Base-by-base conservation (phyloP, 805 yeast genomes). In the Wickerhamomyces rabaulensis region DNA sequence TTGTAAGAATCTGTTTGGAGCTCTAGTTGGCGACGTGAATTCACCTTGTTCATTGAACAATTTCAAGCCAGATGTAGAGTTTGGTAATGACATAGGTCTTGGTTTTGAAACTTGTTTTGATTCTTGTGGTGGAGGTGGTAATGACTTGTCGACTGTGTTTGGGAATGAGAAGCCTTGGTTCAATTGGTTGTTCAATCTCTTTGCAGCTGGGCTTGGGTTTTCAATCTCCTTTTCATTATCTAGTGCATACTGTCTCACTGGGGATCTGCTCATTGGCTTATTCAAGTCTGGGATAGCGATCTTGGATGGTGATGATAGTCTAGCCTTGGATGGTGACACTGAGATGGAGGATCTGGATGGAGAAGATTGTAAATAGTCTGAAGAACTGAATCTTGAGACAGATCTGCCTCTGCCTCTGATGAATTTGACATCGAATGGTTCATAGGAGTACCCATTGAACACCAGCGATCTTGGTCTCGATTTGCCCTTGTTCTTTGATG, bases 371-470 rank as follows among this genome's bases (percentile, higher is more conserved):
- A 33, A 3, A 10, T 16, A 10, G 13, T 33, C 20, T 33, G 36
- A 33, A 16, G 36, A n/a, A 4, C 20, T 9, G 4, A 33, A 33
- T 33, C 3, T 29, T 6, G 35, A 29, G 17, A 5, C 6, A n/a
- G 35, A 10, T 33, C 36, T 33, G 16, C 12, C 13, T 9, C 36
- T 10, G 6, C 10, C 36, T 33, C n/a, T 36, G 35, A 54, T 19
- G 45, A 52, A 51, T 16, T 41, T 42, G 9, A 23, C 15, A 10
- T 54, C 60, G 1, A 58, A 37, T 2, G 62, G 57, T 31, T 67
- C 68, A 48, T 69, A 70, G 9, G 61, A 61, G 9, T 52, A 50
- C 9, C 75, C 75, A 46, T 69, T 69, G 51, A 56, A 70, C 1
- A 70, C 49, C n/a, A 69, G 51, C 21, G 65, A 62, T 3, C 47